phyloP scores from a whole-genome alignment of 2,329 filamentous ascomycete species.

The Ophiostoma ulmi region DNA sequence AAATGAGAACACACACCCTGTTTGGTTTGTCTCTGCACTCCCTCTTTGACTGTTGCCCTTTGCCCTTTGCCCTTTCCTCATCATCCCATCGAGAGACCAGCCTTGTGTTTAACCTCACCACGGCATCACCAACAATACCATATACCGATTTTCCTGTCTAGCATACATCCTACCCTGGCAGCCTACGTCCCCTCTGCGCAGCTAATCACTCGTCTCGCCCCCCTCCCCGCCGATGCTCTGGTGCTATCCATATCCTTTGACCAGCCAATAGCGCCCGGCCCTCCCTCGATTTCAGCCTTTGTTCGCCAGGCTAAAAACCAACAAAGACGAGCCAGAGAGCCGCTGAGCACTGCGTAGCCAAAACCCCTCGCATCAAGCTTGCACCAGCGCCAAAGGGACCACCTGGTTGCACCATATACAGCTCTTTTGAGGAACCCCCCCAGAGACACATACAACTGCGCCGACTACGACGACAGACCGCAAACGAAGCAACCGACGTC shows the following conservation, averaged over 20 bases:
- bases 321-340: background rate
- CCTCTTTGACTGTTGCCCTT: background rate
- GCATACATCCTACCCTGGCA: background rate
- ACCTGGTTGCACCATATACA: background rate
- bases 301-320: conserved; percentile 1
- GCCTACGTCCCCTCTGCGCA: background rate
- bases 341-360: background rate
- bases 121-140: background rate
- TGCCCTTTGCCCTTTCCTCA: background rate
- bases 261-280: conserved; percentile 8
- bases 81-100: background rate
- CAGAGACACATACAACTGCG: background rate
- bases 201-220: background rate
- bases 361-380: background rate
- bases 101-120: background rate
- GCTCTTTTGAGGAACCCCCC: background rate
- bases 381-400: background rate
- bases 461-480: background rate
- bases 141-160: background rate
- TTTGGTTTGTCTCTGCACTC: conserved; percentile 6
- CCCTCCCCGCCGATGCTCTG: conserved; percentile 2
- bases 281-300: conserved; percentile 9
- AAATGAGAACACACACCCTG: conserved; percentile 17
- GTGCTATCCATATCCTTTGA: conserved; percentile 6
- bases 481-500: background rate